phyloP scores from a whole-genome alignment of 495 filamentous ascomycete species.

The Pyrenula aspistea region DNA sequence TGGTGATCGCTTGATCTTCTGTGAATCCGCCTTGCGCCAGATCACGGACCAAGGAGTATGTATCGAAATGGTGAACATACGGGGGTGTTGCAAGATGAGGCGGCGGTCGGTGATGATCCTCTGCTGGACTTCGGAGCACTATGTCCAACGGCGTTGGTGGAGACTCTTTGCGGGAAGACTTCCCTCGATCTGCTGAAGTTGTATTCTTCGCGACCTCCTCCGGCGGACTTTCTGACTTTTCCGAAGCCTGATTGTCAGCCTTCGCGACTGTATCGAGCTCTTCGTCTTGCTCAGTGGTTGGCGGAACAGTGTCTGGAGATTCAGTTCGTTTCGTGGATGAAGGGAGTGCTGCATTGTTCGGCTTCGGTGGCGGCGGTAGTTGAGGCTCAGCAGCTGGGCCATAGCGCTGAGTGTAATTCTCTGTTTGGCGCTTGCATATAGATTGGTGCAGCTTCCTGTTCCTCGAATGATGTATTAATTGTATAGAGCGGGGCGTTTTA shows the following conservation, averaged over 20 bases:
- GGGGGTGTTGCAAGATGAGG: constrained; percentile 60
- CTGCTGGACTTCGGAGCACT: constrained; percentile 47
- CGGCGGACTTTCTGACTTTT: neutral
- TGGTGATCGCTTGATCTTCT: constrained; percentile 53
- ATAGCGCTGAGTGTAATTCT: constrained; percentile 36
- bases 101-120: constrained; percentile 31
- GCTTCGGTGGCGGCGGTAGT: constrained; percentile 22
- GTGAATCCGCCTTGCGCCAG: constrained; percentile 59
- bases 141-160: constrained; percentile 46
- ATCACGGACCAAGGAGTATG: constrained; percentile 70
- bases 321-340: constrained; percentile 1
- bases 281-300: no score
- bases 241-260: neutral
- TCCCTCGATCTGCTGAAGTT: constrained; percentile 7
- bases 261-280: constrained; percentile 1
- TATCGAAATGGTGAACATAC: constrained; percentile 95
- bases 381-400: constrained; percentile 36
- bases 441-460: constrained; percentile 16
- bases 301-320: constrained; percentile 6
- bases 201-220: constrained; percentile 12
- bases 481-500: constrained; percentile 18
- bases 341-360: constrained; percentile 12
- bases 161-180: constrained; percentile 8
- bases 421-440: constrained; percentile 25
- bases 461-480: constrained; percentile 8